Conservation (phyloP, 768 basidiomycete species). For the Cystobasidiopsis lactophilus region DNA sequence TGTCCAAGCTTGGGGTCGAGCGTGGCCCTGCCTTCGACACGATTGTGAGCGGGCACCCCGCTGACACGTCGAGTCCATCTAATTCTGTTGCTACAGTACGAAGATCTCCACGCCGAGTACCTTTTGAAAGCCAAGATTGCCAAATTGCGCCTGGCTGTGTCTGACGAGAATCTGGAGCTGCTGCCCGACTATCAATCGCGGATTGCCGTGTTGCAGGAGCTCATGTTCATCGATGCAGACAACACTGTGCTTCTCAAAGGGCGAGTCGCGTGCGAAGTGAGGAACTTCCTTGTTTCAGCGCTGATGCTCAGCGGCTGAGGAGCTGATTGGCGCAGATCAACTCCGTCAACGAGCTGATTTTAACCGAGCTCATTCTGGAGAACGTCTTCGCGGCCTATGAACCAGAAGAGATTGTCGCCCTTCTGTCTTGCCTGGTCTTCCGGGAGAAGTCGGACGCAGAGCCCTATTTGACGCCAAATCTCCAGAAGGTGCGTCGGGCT, state of each 20-base stretch:
- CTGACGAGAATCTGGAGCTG: conserved; percentile 88
- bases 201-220: conserved; percentile 65
- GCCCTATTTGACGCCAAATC: conserved; percentile 52
- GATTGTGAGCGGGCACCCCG: neutral
- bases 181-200: conserved; percentile 93
- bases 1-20: conserved; percentile 24
- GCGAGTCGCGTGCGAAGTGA: conserved; percentile 88
- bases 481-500: conserved; percentile 34
- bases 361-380: conserved; percentile 91
- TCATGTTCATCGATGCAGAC: conserved; percentile 87
- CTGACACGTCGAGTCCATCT: neutral
- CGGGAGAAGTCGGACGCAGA: conserved; percentile 92
- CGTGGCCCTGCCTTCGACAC: neutral
- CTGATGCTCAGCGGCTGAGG: neutral
- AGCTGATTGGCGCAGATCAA: conserved; percentile 56
- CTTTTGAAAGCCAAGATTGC: conserved; percentile 51
- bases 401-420: conserved; percentile 85
- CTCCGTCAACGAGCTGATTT: conserved; percentile 83
- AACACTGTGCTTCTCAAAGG: conserved; percentile 89
- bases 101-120: conserved; percentile 49
- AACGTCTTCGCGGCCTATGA: conserved; percentile 77
- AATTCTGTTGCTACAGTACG: conserved; percentile 38
- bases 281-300: conserved; percentile 8
- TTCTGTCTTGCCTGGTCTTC: conserved; percentile 90
- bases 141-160: conserved; percentile 53